Conservation (phyloP, 2,329 filamentous ascomycete genomes). For the Trichoderma citrinoviride region DNA sequence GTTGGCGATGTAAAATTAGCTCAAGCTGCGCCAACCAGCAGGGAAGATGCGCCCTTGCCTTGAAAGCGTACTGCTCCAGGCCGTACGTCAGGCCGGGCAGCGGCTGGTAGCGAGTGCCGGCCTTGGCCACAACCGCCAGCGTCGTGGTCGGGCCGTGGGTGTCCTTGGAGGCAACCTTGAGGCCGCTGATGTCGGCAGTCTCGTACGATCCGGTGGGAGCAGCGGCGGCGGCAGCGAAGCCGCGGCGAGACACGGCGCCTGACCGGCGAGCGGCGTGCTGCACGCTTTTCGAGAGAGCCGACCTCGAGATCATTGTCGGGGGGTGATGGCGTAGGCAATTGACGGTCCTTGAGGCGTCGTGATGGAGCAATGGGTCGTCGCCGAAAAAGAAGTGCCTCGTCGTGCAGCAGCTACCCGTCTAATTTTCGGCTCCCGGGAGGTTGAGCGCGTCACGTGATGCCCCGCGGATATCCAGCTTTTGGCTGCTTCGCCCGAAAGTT, state of each 20-base stretch:
- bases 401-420: slow-evolving; percentile 42
- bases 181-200: slow-evolving; percentile 76
- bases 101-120: slow-evolving; percentile 88
- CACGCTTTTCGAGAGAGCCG: slow-evolving; percentile 56
- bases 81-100: slow-evolving; percentile 86
- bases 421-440: slow-evolving; percentile 42
- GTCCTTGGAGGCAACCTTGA: slow-evolving; percentile 93
- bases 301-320: slow-evolving; percentile 61
- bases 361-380: slow-evolving; percentile 37
- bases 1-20: slow-evolving; percentile 45
- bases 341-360: slow-evolving; percentile 46
- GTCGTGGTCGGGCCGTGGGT: slow-evolving; percentile 84
- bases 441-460: slow-evolving; percentile 37
- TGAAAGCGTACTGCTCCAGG: slow-evolving; percentile 95
- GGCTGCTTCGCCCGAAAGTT: background rate
- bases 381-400: slow-evolving; percentile 43
- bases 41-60: slow-evolving; percentile 55
- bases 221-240: slow-evolving; percentile 54
- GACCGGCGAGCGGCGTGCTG: slow-evolving; percentile 57
- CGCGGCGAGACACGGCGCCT: slow-evolving; percentile 55
- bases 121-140: slow-evolving; percentile 88
- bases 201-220: slow-evolving; percentile 77
- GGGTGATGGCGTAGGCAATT: slow-evolving; percentile 56
- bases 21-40: slow-evolving; percentile 29
- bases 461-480: slow-evolving; percentile 18